Evolutionary conservation across 306 rosid species (phyloP).

Genomic region (Vigna hirtella): DNA sequence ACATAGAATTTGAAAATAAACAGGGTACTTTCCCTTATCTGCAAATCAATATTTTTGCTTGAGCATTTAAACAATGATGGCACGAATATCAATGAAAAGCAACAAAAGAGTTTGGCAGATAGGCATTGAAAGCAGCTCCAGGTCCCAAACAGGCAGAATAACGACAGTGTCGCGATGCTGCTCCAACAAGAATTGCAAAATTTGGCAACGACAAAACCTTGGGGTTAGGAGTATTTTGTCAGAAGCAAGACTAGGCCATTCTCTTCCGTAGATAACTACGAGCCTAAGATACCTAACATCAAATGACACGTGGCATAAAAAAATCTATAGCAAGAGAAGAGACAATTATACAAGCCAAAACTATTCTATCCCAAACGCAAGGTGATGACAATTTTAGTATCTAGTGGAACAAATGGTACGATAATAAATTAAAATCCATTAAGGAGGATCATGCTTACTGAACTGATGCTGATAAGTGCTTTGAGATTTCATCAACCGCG

Average conservation of each 20-base stretch:
- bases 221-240: not conserved
- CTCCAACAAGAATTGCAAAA: slow-evolving; percentile 6
- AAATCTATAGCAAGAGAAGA: slow-evolving; percentile 4
- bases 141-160: not conserved
- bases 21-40: not conserved
- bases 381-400: slow-evolving; percentile 7
- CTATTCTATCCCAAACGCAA: slow-evolving; percentile 12
- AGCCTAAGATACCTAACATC: slow-evolving; percentile 5
- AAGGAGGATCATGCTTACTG: slow-evolving; percentile 34
- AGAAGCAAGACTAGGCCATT: slow-evolving; percentile 14
- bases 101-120: not conserved
- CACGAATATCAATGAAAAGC: not conserved
- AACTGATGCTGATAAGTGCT: slow-evolving; percentile 32
- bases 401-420: slow-evolving; percentile 29
- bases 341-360: slow-evolving; percentile 21
- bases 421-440: slow-evolving; percentile 26
- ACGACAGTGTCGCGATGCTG: slow-evolving; percentile 4
- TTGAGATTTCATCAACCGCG: slow-evolving; percentile 32
- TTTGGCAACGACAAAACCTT: slow-evolving; percentile 4
- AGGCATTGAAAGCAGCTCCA: too few species aligned
- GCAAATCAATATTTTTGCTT: not conserved
- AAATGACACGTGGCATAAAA: slow-evolving; percentile 11
- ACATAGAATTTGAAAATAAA: not conserved
- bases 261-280: not conserved
- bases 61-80: not conserved